phyloP scores from a whole-genome alignment of 768 basidiomycete genomes.

The Albatrellus ellisii region DNA sequence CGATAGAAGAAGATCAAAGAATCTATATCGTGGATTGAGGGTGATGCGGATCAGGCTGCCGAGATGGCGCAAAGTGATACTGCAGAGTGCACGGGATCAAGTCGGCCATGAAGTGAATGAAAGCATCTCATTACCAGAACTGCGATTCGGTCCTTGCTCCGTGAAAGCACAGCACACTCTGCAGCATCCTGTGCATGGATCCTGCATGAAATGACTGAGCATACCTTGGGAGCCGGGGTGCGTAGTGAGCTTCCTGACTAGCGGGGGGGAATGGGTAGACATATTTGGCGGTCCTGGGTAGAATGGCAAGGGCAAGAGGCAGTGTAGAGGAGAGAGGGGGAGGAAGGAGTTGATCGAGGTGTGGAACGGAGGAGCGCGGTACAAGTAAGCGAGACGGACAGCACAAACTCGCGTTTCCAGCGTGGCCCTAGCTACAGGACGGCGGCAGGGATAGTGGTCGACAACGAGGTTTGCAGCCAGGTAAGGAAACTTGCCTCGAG shows the following conservation, averaged over 20 bases:
- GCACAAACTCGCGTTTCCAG: constrained; percentile 15
- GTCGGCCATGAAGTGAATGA: no score
- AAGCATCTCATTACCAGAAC: no score
- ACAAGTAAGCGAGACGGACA: constrained; percentile 13
- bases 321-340: constrained; percentile 6
- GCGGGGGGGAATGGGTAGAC: constrained; percentile 14
- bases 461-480: constrained; percentile 12
- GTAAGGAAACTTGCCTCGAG: constrained; percentile 15
- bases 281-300: constrained; percentile 2
- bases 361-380: constrained; percentile 10
- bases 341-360: constrained; percentile 9
- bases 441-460: constrained; percentile 10
- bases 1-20: background rate
- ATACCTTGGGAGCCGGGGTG: constrained; percentile 9
- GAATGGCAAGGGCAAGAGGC: background rate
- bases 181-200: background rate
- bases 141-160: background rate
- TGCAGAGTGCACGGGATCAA: no score
- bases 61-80: no score
- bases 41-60: no score
- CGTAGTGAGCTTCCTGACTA: constrained; percentile 8
- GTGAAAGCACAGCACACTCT: background rate
- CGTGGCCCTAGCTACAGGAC: constrained; percentile 13
- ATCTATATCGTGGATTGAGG: background rate
- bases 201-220: background rate